These are phyloP conservation scores for Plectosphaerella cucumerina DNA, from an alignment of 2,329 filamentous ascomycete genomes.

Conservation along the genomic window DNA sequence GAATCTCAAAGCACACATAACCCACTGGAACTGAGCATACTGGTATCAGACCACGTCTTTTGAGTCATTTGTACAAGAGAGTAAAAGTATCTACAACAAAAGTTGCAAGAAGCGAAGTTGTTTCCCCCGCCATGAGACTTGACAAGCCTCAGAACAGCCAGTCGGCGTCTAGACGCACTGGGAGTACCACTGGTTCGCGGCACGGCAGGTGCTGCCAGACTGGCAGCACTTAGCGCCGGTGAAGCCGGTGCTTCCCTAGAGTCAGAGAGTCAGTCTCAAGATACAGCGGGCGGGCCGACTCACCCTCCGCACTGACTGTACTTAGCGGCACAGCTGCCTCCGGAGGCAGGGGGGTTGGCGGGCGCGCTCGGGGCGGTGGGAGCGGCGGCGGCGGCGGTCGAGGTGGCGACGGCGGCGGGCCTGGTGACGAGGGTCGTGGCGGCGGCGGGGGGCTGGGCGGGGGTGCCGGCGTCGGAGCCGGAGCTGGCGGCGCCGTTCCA, in stretches of 20 bases:
- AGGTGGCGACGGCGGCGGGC: not conserved
- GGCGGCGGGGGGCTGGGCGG: slow-evolving; percentile 25
- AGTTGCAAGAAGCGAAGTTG: not conserved
- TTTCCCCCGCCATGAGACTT: not conserved
- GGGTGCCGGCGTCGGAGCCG: slow-evolving; percentile 22
- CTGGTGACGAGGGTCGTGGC: not conserved
- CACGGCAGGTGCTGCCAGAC: not conserved
- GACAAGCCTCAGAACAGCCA: not conserved
- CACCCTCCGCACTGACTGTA: not conserved
- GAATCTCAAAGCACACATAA: too few relatives aligned
- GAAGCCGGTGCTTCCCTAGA: not conserved
- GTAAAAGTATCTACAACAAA: not conserved
- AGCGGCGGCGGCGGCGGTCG: not conserved
- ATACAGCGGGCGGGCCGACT: too few relatives aligned
- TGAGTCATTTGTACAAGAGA: not conserved
- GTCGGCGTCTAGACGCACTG: not conserved
- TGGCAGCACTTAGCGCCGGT: not conserved
- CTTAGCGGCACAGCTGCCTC: not conserved
- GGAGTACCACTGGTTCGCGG: not conserved
- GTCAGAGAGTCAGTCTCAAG: not conserved
- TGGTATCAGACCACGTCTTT: too few relatives aligned
- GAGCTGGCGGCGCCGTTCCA: slow-evolving; percentile 21
- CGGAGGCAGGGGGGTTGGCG: not conserved
- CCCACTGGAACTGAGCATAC: too few relatives aligned
- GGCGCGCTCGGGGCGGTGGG: not conserved